phyloP scores from a whole-genome alignment of 768 basidiomycete genomes.

The Amanita thiersii region DNA sequence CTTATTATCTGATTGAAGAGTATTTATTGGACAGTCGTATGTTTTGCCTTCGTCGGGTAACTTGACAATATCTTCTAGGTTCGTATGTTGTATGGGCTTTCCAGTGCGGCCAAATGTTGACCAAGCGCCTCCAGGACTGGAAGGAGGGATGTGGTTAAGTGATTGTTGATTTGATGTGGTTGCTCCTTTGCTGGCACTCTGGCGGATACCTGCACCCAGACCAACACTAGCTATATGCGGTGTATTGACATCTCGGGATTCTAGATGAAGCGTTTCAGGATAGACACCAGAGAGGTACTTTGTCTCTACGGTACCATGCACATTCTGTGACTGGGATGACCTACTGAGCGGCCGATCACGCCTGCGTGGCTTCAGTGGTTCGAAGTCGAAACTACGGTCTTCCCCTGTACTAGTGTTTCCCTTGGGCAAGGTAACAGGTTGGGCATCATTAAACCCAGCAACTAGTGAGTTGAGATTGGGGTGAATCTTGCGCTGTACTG shows the following conservation, averaged over 20 bases:
- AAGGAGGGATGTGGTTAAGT: neutral
- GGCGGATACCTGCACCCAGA: too few relatives aligned
- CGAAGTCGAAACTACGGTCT: neutral
- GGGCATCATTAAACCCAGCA: slow-evolving; percentile 16
- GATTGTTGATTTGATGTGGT: neutral
- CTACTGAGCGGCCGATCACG: neutral
- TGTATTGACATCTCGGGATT: too few relatives aligned
- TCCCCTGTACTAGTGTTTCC: neutral
- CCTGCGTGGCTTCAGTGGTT: slow-evolving; percentile 1
- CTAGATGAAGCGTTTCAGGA: too few relatives aligned
- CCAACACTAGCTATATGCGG: neutral
- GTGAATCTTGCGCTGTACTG: slow-evolving; percentile 25
- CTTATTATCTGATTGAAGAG: neutral
- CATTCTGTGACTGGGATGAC: neutral
- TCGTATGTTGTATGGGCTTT: neutral
- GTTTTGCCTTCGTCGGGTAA: too few relatives aligned
- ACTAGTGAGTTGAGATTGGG: slow-evolving; percentile 23
- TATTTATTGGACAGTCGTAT: neutral
- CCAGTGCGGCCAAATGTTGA: slow-evolving; percentile 6
- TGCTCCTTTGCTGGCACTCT: too few relatives aligned
- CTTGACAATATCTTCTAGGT: neutral
- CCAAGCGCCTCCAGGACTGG: slow-evolving; percentile 3
- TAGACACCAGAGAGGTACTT: too few relatives aligned
- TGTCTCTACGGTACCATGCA: too few relatives aligned
- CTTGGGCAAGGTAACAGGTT: neutral